phyloP scores from a whole-genome alignment of 371 early-diverging fungal genomes.

The Mortierella sp. region DNA sequence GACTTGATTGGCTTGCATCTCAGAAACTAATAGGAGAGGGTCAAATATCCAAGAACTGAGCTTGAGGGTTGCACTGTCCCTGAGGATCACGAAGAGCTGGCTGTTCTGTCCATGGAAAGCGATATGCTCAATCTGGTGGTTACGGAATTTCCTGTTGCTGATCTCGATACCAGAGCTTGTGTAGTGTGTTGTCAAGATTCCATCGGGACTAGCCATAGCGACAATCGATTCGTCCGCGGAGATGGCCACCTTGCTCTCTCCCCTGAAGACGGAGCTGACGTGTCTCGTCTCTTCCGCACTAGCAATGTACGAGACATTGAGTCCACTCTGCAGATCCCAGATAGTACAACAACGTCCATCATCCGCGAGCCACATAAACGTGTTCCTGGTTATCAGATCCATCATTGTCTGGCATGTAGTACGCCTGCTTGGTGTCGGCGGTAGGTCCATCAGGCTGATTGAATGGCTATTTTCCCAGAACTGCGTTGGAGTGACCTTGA shows the following conservation, averaged over 20 bases:
- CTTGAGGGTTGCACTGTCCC: conserved; percentile 19
- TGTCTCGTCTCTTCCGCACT: conserved; percentile 24
- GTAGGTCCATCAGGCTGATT: conserved; percentile 28
- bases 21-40: conserved; percentile 34
- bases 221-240: conserved; percentile 45
- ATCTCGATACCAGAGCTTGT: conserved; percentile 39
- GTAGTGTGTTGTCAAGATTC: conserved; percentile 40
- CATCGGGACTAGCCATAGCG: conserved; percentile 43
- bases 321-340: conserved; percentile 39
- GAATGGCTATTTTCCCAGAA: conserved; percentile 28
- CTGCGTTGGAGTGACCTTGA: conserved; percentile 11
- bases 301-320: conserved; percentile 32
- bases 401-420: conserved; percentile 53
- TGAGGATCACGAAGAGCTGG: conserved; percentile 28
- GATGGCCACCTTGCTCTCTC: conserved; percentile 46
- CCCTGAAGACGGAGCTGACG: conserved; percentile 29
- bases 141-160: conserved; percentile 32
- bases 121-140: conserved; percentile 32
- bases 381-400: conserved; percentile 34
- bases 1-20: conserved; percentile 15
- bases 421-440: conserved; percentile 36
- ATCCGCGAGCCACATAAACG: conserved; percentile 51
- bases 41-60: conserved; percentile 29
- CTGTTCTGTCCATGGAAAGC: conserved; percentile 10
- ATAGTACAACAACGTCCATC: conserved; percentile 35